These are phyloP conservation scores for Colletotrichum shisoi DNA, from an alignment of 2,329 filamentous ascomycete species.

Conservation along the genomic window DNA sequence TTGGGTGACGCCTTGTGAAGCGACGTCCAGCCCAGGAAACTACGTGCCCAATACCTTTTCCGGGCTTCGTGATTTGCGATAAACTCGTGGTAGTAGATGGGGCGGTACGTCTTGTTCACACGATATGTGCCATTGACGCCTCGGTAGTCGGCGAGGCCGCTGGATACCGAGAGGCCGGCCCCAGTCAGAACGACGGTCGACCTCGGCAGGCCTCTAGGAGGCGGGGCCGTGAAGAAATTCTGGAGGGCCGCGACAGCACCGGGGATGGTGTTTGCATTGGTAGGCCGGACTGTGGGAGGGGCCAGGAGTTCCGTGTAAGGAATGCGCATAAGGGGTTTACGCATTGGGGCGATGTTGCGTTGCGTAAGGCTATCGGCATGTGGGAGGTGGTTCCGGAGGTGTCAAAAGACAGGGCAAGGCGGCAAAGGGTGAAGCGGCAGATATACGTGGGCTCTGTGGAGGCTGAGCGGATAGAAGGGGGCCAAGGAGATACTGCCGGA, in stretches of 20 bases:
- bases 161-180: slow-evolving; percentile 91
- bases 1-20: slow-evolving; percentile 83
- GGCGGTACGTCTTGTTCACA: slow-evolving; percentile 86
- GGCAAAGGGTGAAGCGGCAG: slow-evolving; percentile 15
- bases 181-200: slow-evolving; percentile 70
- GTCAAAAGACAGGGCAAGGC: neutral
- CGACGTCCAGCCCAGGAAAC: slow-evolving; percentile 90
- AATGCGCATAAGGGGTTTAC: slow-evolving; percentile 81
- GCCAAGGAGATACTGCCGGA: slow-evolving; percentile 4
- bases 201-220: slow-evolving; percentile 58
- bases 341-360: slow-evolving; percentile 56
- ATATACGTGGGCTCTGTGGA: slow-evolving; percentile 21
- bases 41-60: slow-evolving; percentile 95
- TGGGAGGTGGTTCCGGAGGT: slow-evolving; percentile 25
- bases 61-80: slow-evolving; percentile 79
- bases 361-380: slow-evolving; percentile 33
- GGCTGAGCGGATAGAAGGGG: slow-evolving; percentile 23
- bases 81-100: slow-evolving; percentile 95
- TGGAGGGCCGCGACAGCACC: slow-evolving; percentile 81
- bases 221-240: slow-evolving; percentile 74
- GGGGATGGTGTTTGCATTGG: slow-evolving; percentile 70
- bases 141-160: slow-evolving; percentile 90
- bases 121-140: slow-evolving; percentile 91
- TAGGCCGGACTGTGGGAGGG: slow-evolving; percentile 76
- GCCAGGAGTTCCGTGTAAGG: slow-evolving; percentile 88